phyloP scores from a whole-genome alignment of 495 filamentous ascomycete genomes.

The Hypoxylon intermedium region DNA sequence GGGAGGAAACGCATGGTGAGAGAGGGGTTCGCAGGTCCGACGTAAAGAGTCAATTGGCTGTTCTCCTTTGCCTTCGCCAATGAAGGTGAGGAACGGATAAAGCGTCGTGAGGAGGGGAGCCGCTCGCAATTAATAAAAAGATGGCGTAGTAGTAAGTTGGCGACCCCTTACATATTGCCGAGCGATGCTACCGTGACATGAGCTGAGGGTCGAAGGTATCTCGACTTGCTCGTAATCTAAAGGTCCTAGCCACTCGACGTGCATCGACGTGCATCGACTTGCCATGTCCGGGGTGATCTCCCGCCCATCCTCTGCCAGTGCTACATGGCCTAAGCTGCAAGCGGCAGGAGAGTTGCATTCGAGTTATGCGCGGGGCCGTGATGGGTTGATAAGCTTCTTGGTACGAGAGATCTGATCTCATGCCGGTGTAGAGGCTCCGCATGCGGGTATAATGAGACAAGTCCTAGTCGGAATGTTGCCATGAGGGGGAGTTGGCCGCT shows the following conservation, averaged over 20 bases:
- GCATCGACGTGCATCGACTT: slow-evolving; percentile 24
- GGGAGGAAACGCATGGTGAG: slow-evolving; percentile 38
- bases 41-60: background rate
- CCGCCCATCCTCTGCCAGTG: slow-evolving; percentile 37
- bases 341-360: slow-evolving; percentile 34
- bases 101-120: slow-evolving; percentile 22
- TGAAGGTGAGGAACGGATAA: slow-evolving; percentile 24
- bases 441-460: slow-evolving; percentile 5
- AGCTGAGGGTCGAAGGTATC: slow-evolving; percentile 5
- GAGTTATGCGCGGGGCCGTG: slow-evolving; percentile 22
- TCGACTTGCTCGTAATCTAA: slow-evolving; percentile 28
- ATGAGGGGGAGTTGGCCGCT: no score
- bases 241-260: slow-evolving; percentile 20
- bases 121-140: slow-evolving; percentile 31
- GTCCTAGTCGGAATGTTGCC: slow-evolving; percentile 24
- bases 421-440: slow-evolving; percentile 14
- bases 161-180: slow-evolving; percentile 29
- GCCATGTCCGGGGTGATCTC: slow-evolving; percentile 41
- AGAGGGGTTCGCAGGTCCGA: slow-evolving; percentile 8
- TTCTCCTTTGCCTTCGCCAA: slow-evolving; percentile 15
- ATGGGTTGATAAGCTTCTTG: slow-evolving; percentile 28
- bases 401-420: slow-evolving; percentile 36
- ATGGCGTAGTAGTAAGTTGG: slow-evolving; percentile 16
- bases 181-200: slow-evolving; percentile 27
- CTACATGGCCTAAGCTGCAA: slow-evolving; percentile 22